Conservation (phyloP, 208 protist genomes). For the Porcisia hertigi region DNA sequence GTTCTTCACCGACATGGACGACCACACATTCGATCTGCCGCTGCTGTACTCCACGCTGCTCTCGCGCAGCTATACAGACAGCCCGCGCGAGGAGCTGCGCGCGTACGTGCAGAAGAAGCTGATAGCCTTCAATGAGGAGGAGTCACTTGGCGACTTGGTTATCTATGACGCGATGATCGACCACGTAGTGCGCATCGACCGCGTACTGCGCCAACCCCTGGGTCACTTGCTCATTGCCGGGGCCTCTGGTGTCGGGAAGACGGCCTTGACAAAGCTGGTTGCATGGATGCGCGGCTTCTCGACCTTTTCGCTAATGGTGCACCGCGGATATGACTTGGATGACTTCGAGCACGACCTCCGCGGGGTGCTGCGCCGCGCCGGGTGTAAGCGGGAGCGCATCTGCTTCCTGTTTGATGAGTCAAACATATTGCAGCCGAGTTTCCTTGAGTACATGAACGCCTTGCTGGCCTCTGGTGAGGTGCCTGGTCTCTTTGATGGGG, state of each 20-base stretch:
- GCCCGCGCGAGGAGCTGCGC: constrained; percentile 89
- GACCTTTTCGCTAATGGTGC: constrained; percentile 97
- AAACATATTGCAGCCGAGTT: constrained; percentile 98
- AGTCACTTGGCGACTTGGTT: constrained; percentile 93
- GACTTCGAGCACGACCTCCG: constrained; percentile 99
- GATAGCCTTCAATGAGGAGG: constrained; percentile 97
- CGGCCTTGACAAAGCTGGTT: constrained; percentile 97
- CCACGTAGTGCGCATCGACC: constrained; percentile 98
- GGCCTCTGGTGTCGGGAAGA: constrained; percentile 98
- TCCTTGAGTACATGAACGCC: constrained; percentile 99
- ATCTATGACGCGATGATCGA: constrained; percentile 98
- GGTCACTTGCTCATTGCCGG: constrained; percentile 98
- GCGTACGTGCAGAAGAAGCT: constrained; percentile 91
- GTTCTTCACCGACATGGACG: constrained; percentile 82
- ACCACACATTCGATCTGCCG: constrained; percentile 76
- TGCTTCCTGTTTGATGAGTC: constrained; percentile 99
- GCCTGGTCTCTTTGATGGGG: constrained; percentile 99
- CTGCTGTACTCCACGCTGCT: constrained; percentile 97
- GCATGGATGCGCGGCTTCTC: constrained; percentile 97
- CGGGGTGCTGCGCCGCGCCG: constrained; percentile 93
- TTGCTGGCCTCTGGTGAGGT: constrained; percentile 98
- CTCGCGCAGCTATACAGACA: constrained; percentile 89
- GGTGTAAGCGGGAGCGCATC: constrained; percentile 97
- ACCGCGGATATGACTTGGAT: constrained; percentile 94
- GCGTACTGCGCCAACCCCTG: constrained; percentile 97